These are phyloP conservation scores for Kwoniella shivajii DNA, from an alignment of 1,284 basidiomycete species.

Conservation along the genomic window DNA sequence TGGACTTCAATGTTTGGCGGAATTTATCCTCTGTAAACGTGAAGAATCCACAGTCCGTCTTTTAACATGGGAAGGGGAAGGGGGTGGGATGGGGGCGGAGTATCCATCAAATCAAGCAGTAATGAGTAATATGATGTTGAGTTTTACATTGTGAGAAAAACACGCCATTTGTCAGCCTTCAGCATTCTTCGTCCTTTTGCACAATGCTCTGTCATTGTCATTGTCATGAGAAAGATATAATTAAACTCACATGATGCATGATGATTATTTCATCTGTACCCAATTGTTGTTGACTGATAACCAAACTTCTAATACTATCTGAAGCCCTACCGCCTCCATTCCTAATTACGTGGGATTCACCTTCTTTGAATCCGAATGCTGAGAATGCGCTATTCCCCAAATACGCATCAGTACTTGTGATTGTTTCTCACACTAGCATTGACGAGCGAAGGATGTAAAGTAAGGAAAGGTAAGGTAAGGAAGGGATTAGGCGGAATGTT, in stretches of 20 bases:
- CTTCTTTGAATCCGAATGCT: slow-evolving; percentile 9
- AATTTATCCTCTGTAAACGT: slow-evolving; percentile 6
- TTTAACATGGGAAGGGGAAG: too few relatives aligned
- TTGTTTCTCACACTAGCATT: background rate
- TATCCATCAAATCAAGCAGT: background rate
- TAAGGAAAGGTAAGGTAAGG: background rate
- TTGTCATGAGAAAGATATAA: too few relatives aligned
- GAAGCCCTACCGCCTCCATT: slow-evolving; percentile 7
- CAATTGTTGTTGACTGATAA: slow-evolving; percentile 8
- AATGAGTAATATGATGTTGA: too few relatives aligned
- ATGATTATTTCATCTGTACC: slow-evolving; percentile 8
- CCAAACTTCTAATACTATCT: slow-evolving; percentile 5
- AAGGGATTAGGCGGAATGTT: background rate
- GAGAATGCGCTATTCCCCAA: background rate
- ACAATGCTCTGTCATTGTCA: too few relatives aligned
- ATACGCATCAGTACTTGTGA: background rate
- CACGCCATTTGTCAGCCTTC: background rate
- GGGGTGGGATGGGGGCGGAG: too few relatives aligned
- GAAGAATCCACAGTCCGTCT: slow-evolving; percentile 12
- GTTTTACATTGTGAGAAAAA: too few relatives aligned
- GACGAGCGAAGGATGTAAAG: background rate
- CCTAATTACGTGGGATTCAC: slow-evolving; percentile 4
- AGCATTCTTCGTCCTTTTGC: too few relatives aligned
- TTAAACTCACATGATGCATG: slow-evolving; percentile 10
- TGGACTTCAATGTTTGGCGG: background rate